Base-by-base conservation (phyloP, 2,329 filamentous ascomycete genomes). In the Colletotrichum higginsianum region DNA sequence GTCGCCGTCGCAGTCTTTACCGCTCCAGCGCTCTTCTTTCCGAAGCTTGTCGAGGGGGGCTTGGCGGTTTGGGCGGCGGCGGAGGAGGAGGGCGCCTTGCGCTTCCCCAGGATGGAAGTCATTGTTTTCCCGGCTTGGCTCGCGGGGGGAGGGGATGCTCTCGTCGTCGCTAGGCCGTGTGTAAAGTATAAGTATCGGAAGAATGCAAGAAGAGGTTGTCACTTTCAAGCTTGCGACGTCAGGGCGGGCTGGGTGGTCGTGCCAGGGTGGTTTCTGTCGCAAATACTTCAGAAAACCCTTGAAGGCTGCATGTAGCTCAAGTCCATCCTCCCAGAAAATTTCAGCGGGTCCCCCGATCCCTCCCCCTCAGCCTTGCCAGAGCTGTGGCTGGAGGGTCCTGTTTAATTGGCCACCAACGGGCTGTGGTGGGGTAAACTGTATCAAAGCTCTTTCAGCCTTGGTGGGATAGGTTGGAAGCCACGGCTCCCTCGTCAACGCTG, bases 41-140 rank as follows among this genome's bases (percentile, higher is more conserved):
- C 11, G n/a, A 7, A 16, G 23, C 42, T 60, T 3, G 49, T 16
- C 3, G 38, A 12, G 23, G 6, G 21, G 13, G 49, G 12, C n/a
- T 63, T 61, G 30, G 8, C 16, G 23, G 46, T 16, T 21, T 61
- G 67, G n/a, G 42, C 3, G 4, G 30, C 6, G 40, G 65, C 61
- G 44, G 57, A 7, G 1, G 46, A 5, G 26, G 64, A 58, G 21
- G 63, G 71, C 64, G 73, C 63, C 61, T 74, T 74, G 67, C 73
- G 73, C 57, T 74, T 74, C 15, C 73, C 73, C 15, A 74, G 64
- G 6, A 74, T 61, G 4, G 73, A 71, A 12, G 73, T 60, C 73
- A 74, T 74, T 52, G n/a, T 30, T 40, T 40, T 42, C 16, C 26
- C 40, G 35, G 21, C 11, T 56, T 40, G 18, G 53, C n/a, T 18